Base-by-base conservation (phyloP, 306 rosid genomes). In the Vigna mungo region DNA sequence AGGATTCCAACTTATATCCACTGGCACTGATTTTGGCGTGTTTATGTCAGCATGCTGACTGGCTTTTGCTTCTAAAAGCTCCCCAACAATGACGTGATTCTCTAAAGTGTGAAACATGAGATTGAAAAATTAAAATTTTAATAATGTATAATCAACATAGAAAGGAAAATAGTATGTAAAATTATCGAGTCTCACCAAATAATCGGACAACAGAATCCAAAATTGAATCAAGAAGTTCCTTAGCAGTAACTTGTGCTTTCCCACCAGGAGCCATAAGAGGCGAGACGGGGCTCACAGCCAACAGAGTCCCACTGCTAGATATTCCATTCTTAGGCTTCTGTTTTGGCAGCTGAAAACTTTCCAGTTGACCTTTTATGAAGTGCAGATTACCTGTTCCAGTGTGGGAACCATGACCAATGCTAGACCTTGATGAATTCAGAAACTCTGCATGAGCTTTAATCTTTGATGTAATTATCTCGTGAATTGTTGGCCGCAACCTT, bases 211-310 rank as follows among this genome's bases (percentile, higher is more conserved):
- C 79, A 3, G 92, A 72, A 64, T 96, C 98, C 85, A 96, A 85
- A 82, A 96, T 82, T 78, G 96, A 91, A 91, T 88, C 93, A 77
- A 96, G 90, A 81, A 96, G 94, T 68, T 92, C 98, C 82, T 83
- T 92, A 21, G 99, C 90, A 14, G 92, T 86, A 71, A 84, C 85
- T 88, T 96, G 99, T 5, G 96, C 98, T 84, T 90, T 92, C 71
- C 99, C 99, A 18, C 80, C 75, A 21, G 99, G 99, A 81, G 97
- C 96, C 99, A 96, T 96, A 76, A 91, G 93, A 52, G 94, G 90
- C 1, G 99, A 92, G 67, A 96, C 99, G 34, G 99, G 99, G 89
- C 99, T 96, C 52, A 88, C 98, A 6, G 97, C 90, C 87, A 89
- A 85, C 71, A 92, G 84, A 56, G 92, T 82, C 81, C 98, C 99